These are phyloP conservation scores for Helichrysum umbraculigerum DNA, from an alignment of 129 eudicot genomes.

Conservation along the genomic window DNA sequence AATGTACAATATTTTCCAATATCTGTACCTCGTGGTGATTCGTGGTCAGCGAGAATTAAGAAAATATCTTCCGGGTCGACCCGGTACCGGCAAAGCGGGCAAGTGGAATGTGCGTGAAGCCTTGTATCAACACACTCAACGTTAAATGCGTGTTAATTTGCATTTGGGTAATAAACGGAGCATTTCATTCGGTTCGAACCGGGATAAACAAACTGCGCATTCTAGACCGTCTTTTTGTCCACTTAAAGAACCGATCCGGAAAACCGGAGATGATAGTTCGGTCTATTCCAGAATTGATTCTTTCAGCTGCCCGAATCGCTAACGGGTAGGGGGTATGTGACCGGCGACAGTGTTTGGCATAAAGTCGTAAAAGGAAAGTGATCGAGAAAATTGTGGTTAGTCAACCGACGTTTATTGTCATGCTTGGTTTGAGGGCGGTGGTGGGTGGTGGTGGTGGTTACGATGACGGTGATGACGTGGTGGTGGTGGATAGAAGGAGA, in stretches of 20 bases:
- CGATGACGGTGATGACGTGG: conserved; percentile 4
- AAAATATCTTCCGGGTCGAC: conserved; percentile 85
- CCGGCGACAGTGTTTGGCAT: conserved; percentile 63
- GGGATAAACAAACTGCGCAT: conserved; percentile 80
- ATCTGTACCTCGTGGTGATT: conserved; percentile 25
- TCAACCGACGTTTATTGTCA: conserved; percentile 54
- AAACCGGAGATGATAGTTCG: conserved; percentile 63
- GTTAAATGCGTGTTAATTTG: conserved; percentile 86
- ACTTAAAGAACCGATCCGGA: conserved; percentile 66
- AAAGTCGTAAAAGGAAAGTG: conserved; percentile 66
- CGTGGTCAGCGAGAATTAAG: conserved; percentile 30
- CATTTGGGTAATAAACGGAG: conserved; percentile 79
- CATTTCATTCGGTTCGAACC: conserved; percentile 60
- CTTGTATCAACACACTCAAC: conserved; percentile 91
- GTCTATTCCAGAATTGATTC: conserved; percentile 71
- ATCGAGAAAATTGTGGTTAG: conserved; percentile 63
- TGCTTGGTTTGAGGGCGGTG: conserved; percentile 49
- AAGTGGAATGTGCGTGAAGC: conserved; percentile 91
- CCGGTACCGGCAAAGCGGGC: conserved; percentile 88
- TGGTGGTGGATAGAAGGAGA: conserved; percentile 5
- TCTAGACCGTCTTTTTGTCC: conserved; percentile 84
- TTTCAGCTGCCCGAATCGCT: background rate
- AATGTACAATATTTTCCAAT: too few relatives aligned
- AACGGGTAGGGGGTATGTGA: background rate
- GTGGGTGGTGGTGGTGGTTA: conserved; percentile 6